Conservation (phyloP, 2,329 filamentous ascomycete genomes). For the Apiospora aurea region DNA sequence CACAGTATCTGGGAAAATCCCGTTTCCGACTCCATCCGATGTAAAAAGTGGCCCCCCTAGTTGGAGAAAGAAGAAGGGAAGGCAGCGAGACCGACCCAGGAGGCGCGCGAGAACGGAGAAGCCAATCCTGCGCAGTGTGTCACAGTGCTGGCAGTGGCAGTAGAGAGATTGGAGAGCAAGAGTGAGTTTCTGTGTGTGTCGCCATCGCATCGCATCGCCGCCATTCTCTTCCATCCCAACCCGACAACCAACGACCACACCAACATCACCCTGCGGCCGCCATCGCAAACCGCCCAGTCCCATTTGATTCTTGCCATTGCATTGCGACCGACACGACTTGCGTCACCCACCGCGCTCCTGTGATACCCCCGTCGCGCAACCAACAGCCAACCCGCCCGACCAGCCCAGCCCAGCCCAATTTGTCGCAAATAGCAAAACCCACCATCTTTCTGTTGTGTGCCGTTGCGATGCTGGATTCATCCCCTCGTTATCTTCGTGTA, state of each 20-base stretch:
- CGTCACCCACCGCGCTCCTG: neutral
- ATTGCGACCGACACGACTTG: constrained; percentile 10
- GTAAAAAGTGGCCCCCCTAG: neutral
- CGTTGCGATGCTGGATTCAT: constrained; percentile 27
- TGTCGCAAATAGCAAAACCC: constrained; percentile 19
- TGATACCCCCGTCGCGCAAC: constrained; percentile 19
- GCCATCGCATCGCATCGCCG: constrained; percentile 21
- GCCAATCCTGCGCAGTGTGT: neutral
- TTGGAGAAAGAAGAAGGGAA: constrained; percentile 1
- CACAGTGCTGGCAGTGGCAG: neutral
- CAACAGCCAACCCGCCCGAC: constrained; percentile 4
- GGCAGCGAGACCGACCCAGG: neutral
- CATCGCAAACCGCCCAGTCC: neutral
- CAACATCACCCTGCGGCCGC: constrained; percentile 4
- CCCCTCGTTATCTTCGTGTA: constrained; percentile 26
- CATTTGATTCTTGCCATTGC: constrained; percentile 1
- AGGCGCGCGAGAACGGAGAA: constrained; percentile 18
- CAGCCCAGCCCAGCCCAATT: constrained; percentile 4
- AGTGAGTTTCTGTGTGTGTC: constrained; percentile 16
- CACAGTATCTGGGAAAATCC: constrained; percentile 9
- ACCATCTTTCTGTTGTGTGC: constrained; percentile 22
- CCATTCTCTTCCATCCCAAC: constrained; percentile 17
- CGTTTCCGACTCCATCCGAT: constrained; percentile 16
- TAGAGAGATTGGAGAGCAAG: neutral
- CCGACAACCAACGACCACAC: constrained; percentile 11